These are phyloP conservation scores for Apophysomyces elegans DNA, from an alignment of 371 early-diverging fungal genomes.

Conservation along the genomic window DNA sequence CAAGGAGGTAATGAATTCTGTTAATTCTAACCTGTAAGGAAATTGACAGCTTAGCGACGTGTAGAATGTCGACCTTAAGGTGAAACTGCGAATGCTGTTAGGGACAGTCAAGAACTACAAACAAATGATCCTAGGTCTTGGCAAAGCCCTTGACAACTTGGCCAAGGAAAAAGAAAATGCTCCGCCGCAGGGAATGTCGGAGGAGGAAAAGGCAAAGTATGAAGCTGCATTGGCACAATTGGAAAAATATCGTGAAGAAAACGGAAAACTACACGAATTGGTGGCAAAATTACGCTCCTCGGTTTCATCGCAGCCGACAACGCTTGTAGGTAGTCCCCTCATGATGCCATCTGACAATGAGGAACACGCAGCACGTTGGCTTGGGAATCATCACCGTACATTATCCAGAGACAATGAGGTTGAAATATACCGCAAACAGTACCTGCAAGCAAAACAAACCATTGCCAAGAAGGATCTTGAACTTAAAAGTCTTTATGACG, in stretches of 20 bases:
- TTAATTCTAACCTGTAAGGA: not conserved
- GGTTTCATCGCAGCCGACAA: slow-evolving; percentile 15
- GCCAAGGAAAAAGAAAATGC: slow-evolving; percentile 43
- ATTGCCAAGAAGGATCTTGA: slow-evolving; percentile 35
- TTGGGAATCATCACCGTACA: slow-evolving; percentile 10
- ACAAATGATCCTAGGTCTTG: slow-evolving; percentile 48
- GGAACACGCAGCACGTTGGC: slow-evolving; percentile 11
- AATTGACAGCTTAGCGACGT: not conserved
- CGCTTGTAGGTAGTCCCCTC: slow-evolving; percentile 24
- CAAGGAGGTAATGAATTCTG: slow-evolving; percentile 51
- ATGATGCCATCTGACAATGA: slow-evolving; percentile 16
- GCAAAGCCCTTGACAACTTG: slow-evolving; percentile 50
- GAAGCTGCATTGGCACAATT: slow-evolving; percentile 38
- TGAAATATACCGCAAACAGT: slow-evolving; percentile 25
- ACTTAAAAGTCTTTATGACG: slow-evolving; percentile 1
- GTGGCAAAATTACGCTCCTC: slow-evolving; percentile 38
- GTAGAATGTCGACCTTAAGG: slow-evolving; percentile 63
- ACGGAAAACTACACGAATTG: slow-evolving; percentile 37
- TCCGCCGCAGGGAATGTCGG: slow-evolving; percentile 59
- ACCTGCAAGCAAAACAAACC: slow-evolving; percentile 35
- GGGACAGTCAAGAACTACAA: slow-evolving; percentile 58
- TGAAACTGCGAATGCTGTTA: slow-evolving; percentile 50
- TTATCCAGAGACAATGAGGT: slow-evolving; percentile 11
- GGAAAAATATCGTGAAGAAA: slow-evolving; percentile 38
- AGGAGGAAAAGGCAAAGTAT: slow-evolving; percentile 51